Evolutionary conservation across 2,329 filamentous ascomycete species (phyloP), one percentile per base, ranked within the genome.

Genomic region (Colletotrichum tamarilloi): DNA sequence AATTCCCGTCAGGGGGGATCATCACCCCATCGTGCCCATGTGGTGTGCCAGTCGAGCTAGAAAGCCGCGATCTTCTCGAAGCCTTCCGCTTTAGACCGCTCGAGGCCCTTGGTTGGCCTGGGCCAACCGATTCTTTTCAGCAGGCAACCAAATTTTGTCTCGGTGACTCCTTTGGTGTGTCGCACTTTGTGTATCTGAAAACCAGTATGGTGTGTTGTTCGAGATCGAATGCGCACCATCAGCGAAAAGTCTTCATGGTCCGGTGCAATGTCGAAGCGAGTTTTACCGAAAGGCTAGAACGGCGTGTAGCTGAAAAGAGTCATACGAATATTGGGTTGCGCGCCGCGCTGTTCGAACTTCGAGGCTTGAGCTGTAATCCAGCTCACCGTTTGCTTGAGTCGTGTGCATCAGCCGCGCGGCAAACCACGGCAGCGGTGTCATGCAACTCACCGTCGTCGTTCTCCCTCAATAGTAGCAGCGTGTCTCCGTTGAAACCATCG

Each of bases 11-110:
- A 28, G 66, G n/a, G 46, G 24, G 53, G 42, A 52, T 49, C 66
- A 62, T 73, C 35, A 30, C 52, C 56, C 67, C 58, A 53, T 63
- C 38, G 38, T 42, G 38, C 38, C 5, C 38, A 22, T 42, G 30
- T 53, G 38, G 38, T 30, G 35, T 32, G 26, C 42, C 42, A 57
- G 28, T 24, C 58, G 38, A 62, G 69, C 70, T 70, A 62, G 67
- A 70, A 70, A 49, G 19, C 38, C 49, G 57, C 53, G 42, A 68
- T 69, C 46, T 73, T 73, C 67, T 73, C 67, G 70, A 73, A 73
- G 60, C 53, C 59, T 73, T 24, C 70, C 70, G 42, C 52, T 72
- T 70, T 57, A n/a, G 67, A 70, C 24, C 55, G 60, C 60, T 57
- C 56, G 67, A 70, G 59, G 66, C 58, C 55, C 28, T 38, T 53